Evolutionary conservation across 805 yeast genomes (phyloP).

Genomic region (Lachancea fermentati): DNA sequence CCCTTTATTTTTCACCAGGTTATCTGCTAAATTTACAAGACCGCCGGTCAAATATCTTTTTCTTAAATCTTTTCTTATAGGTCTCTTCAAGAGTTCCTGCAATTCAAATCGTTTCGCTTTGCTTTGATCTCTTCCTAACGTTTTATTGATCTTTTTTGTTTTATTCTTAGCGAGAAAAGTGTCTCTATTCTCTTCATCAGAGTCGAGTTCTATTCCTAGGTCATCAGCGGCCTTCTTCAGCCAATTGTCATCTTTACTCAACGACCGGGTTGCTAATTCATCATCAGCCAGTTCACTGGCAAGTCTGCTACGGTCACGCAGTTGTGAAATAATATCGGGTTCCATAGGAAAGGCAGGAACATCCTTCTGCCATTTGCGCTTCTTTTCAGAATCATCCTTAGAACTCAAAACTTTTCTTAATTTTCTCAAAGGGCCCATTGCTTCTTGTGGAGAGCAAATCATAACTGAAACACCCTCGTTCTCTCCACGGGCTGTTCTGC

Average conservation of each 20-base stretch:
- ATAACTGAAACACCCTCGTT: constrained; percentile 89
- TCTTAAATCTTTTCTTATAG: constrained; percentile 59
- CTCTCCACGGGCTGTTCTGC: constrained; percentile 98
- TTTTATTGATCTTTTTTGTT: constrained; percentile 46
- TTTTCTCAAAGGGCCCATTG: constrained; percentile 79
- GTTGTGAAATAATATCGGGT: constrained; percentile 60
- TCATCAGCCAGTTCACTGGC: constrained; percentile 76
- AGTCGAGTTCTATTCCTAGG: constrained; percentile 68
- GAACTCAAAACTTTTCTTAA: constrained; percentile 53
- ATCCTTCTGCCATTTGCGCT: constrained; percentile 46
- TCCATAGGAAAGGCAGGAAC: constrained; percentile 73
- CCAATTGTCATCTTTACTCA: constrained; percentile 73
- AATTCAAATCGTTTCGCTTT: constrained; percentile 47
- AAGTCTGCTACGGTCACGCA: constrained; percentile 60
- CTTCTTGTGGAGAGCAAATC: constrained; percentile 91
- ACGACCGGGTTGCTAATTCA: constrained; percentile 51
- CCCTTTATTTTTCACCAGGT: constrained; percentile 60
- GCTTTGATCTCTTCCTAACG: constrained; percentile 46
- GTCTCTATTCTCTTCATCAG: constrained; percentile 55
- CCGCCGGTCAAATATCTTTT: constrained; percentile 79
- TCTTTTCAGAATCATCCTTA: constrained; percentile 19
- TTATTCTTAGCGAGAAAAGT: constrained; percentile 53
- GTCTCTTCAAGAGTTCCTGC: constrained; percentile 43
- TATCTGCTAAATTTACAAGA: constrained; percentile 67
- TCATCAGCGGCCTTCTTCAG: constrained; percentile 88